Conservation (phyloP, 2,329 filamentous ascomycete genomes). For the Chaetomiaceae sp. region DNA sequence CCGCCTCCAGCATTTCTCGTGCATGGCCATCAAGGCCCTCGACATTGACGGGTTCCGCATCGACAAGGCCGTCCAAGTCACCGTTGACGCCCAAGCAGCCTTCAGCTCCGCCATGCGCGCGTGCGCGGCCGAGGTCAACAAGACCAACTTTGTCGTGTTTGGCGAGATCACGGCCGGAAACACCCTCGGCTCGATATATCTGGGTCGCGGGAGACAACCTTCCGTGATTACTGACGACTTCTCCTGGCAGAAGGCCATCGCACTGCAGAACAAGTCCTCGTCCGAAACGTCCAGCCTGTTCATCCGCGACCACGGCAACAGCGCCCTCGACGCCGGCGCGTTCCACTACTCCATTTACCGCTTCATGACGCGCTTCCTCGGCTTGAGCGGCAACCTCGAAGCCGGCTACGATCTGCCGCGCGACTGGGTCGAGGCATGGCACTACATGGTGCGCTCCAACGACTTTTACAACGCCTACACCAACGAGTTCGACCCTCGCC, state of each 20-base stretch:
- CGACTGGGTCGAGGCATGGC: slow-evolving; percentile 50
- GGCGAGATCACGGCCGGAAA: slow-evolving; percentile 62
- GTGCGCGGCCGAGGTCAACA: slow-evolving; percentile 53
- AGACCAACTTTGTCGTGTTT: slow-evolving; percentile 60
- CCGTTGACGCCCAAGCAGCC: slow-evolving; percentile 55
- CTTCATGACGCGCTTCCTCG: slow-evolving; percentile 56
- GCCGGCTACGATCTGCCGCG: slow-evolving; percentile 50
- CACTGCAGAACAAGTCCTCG: slow-evolving; percentile 33
- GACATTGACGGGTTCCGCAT: slow-evolving; percentile 64
- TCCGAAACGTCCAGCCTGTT: slow-evolving; percentile 38
- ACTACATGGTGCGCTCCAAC: slow-evolving; percentile 51
- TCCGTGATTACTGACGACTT: background rate
- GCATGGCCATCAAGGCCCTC: slow-evolving; percentile 57
- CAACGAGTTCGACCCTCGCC: slow-evolving; percentile 52
- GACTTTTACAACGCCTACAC: slow-evolving; percentile 28
- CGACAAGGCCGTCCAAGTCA: slow-evolving; percentile 62
- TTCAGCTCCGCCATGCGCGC: slow-evolving; percentile 54
- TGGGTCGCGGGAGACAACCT: slow-evolving; percentile 55
- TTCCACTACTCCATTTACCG: slow-evolving; percentile 64
- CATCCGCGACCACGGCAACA: slow-evolving; percentile 46
- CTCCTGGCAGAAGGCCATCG: slow-evolving; percentile 37
- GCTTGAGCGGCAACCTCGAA: slow-evolving; percentile 53
- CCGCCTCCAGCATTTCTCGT: slow-evolving; percentile 57
- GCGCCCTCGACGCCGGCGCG: slow-evolving; percentile 55
- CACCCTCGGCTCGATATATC: slow-evolving; percentile 54